Conservation (phyloP, 2,329 filamentous ascomycete genomes). For the Cercospora sp. region DNA sequence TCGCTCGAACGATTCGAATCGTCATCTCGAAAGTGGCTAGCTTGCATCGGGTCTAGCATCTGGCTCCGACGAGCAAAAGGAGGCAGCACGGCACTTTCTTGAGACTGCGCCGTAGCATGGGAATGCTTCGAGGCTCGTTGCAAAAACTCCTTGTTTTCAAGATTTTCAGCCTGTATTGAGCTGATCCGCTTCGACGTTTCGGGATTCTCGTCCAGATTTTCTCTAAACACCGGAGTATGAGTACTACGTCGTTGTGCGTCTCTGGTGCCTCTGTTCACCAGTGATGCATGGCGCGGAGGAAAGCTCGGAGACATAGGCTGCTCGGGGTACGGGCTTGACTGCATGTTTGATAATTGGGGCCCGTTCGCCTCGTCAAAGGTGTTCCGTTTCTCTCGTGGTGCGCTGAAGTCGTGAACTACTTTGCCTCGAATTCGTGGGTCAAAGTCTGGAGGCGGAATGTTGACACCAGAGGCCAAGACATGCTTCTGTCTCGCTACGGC, state of each 20-base stretch:
- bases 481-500: constrained; percentile 50
- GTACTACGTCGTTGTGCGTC: constrained; percentile 34
- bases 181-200: constrained; percentile 43
- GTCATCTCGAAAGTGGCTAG: constrained; percentile 31
- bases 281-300: constrained; percentile 25
- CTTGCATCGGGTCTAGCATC: constrained; percentile 34
- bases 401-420: constrained; percentile 65
- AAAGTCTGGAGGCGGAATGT: constrained; percentile 58
- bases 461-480: constrained; percentile 52
- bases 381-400: constrained; percentile 50
- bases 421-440: constrained; percentile 64
- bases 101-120: constrained; percentile 26
- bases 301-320: constrained; percentile 17
- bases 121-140: constrained; percentile 44
- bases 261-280: constrained; percentile 21
- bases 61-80: constrained; percentile 40
- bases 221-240: constrained; percentile 61
- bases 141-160: constrained; percentile 52
- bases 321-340: constrained; percentile 9
- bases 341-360: not conserved
- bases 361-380: constrained; percentile 27
- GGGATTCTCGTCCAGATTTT: constrained; percentile 59
- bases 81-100: constrained; percentile 36
- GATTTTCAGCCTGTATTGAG: constrained; percentile 48
- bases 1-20: constrained; percentile 32